phyloP scores from a whole-genome alignment of 192 early-diverging fungal species.

The Funneliformis geosporum region DNA sequence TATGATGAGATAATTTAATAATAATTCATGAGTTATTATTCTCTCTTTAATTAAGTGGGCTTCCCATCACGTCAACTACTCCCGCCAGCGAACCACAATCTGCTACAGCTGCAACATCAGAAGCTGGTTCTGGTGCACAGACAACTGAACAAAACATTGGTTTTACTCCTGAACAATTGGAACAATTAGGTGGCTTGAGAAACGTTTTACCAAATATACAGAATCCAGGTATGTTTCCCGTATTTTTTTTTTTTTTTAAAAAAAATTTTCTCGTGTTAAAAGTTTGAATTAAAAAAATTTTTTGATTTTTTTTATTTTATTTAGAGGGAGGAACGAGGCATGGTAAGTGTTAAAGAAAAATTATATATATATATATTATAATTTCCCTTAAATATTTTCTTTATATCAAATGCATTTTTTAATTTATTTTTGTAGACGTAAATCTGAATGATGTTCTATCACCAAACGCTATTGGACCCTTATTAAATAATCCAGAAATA shows the following conservation, averaged over 20 bases:
- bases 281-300: not conserved
- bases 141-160: constrained; percentile 9
- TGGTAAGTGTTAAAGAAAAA: not conserved
- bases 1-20: not conserved
- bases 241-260: not conserved
- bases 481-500: constrained; percentile 48
- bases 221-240: constrained; percentile 39
- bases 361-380: not conserved
- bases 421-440: constrained; percentile 34
- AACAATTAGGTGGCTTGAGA: constrained; percentile 48
- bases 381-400: too few relatives aligned
- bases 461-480: constrained; percentile 38
- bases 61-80: constrained; percentile 23
- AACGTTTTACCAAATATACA: constrained; percentile 49
- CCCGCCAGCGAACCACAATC: constrained; percentile 29
- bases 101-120: constrained; percentile 15
- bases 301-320: not conserved
- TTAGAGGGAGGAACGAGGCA: constrained; percentile 9
- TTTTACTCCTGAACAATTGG: constrained; percentile 48
- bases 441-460: constrained; percentile 45
- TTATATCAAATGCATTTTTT: not conserved
- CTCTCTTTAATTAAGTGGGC: not conserved
- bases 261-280: not conserved
- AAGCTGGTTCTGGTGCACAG: constrained; percentile 14
- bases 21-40: not conserved